Evolutionary conservation across 164 flowering plant species (phyloP), one percentile per base, ranked within the genome.

Genomic region (Vitis cinerea): DNA sequence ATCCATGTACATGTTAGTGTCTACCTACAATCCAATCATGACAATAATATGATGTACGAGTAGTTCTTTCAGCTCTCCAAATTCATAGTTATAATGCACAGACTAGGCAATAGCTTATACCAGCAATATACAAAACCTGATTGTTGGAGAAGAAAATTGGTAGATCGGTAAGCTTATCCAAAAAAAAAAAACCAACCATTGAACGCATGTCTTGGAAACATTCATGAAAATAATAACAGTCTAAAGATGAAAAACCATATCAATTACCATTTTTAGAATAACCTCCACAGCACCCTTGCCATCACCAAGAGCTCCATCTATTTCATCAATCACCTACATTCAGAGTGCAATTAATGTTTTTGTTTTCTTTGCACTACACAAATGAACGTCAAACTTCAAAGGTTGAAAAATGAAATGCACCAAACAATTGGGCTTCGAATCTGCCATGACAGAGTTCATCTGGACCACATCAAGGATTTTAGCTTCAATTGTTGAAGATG

Each of bases 401-500:
- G 29, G 12, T 10, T 56, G 15, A 47, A 59, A 63, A 30, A 23
- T 48, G 47, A 62, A 66, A 84, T 93, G 29, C 30, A 94, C 99
- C 97, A 93, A 76, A 72, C 99, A 96, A 78, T 90, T 91, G 48
- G 98, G 99, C 81, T 83, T 91, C 67, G 93, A 81, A 57, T 91
- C 92, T 61, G 85, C 81, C 77, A 82, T 81, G 62, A 93, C 88
- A 75, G 99, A 96, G 70, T 96, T 85, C 97, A 91, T 93, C 82
- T 91, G 90, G 80, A 96, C 90, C 51, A 84, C 99, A 83, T 91
- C 95, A 75, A 88, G 90, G 48, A 96, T 91, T 84, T 90, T 93
- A 27, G 92, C 79, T 83, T 91, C 99, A 50, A 93, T 81, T 19
- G 85, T 77, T 17, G 98, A 84, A 59, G 99, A 72, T 63, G 95